phyloP scores from a whole-genome alignment of 768 basidiomycete genomes.

The Collybia mongolica region DNA sequence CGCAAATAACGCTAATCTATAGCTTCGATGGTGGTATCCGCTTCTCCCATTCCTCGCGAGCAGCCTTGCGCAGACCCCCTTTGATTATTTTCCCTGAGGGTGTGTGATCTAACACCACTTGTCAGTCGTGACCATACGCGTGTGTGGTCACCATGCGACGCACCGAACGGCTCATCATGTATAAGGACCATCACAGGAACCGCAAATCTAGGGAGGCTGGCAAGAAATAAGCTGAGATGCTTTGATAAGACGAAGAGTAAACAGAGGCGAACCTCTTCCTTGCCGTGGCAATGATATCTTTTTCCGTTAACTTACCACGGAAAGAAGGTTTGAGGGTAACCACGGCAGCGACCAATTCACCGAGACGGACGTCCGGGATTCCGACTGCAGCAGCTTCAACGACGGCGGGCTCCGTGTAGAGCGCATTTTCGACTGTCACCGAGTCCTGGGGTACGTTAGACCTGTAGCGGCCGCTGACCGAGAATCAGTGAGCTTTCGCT shows the following conservation, averaged over 20 bases:
- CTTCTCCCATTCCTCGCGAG: neutral
- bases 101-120: neutral
- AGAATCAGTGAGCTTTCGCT: neutral
- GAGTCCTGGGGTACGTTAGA: conserved; percentile 1
- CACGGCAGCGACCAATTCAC: conserved; percentile 4
- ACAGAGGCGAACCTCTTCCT: neutral
- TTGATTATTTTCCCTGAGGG: conserved; percentile 1
- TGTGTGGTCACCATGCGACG: neutral
- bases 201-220: conserved; percentile 1
- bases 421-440: conserved; percentile 4
- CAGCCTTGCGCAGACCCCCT: neutral
- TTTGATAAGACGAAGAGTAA: too few species aligned
- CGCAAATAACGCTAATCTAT: too few species aligned
- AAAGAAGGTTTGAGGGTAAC: neutral
- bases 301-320: neutral
- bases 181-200: conserved; percentile 1
- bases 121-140: neutral
- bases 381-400: conserved; percentile 4
- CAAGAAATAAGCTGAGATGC: neutral
- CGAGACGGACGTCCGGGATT: conserved; percentile 1
- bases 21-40: neutral
- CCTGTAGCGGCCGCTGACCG: neutral
- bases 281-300: neutral
- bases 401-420: conserved; percentile 1
- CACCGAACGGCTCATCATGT: neutral